Percentiles rank a stretch among this genome's conserved stretches.
Evolutionary conservation across 2,329 filamentous ascomycete species (phyloP).

Genomic region (Teratosphaeria gauchensis): DNA sequence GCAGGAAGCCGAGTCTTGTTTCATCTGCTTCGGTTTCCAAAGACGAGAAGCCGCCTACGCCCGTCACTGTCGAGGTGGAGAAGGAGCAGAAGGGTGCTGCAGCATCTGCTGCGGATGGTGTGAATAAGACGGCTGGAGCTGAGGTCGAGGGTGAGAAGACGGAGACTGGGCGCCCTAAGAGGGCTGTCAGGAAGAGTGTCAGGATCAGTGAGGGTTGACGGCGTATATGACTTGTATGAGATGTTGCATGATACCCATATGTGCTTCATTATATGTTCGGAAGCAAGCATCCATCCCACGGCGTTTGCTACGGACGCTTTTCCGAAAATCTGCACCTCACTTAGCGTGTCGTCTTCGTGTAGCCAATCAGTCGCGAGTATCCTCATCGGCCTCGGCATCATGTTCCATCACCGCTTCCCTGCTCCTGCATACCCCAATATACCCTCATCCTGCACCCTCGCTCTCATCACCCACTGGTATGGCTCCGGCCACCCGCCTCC

Average conservation of each 20-base stretch:
- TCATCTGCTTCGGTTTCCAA: background rate
- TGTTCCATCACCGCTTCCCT: background rate
- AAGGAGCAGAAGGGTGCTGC: slow-evolving; percentile 4
- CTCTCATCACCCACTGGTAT: background rate
- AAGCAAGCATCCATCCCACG: background rate
- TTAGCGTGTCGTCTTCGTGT: background rate
- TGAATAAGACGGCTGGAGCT: slow-evolving; percentile 2
- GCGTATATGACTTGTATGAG: background rate
- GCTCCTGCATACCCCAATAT: too few species aligned
- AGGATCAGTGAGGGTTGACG: slow-evolving; percentile 20
- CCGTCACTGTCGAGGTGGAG: slow-evolving; percentile 2
- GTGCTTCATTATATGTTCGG: background rate
- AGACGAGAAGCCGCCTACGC: background rate
- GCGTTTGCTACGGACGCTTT: background rate
- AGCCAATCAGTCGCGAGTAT: background rate
- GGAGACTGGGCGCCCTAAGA: slow-evolving; percentile 15
- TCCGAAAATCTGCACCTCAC: background rate
- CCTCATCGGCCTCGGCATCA: background rate
- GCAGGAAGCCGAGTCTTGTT: slow-evolving; percentile 1
- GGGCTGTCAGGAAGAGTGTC: slow-evolving; percentile 22
- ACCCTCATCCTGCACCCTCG: background rate
- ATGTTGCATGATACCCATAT: background rate
- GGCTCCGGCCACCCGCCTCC: background rate
- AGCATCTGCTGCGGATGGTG: background rate
- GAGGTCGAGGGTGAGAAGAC: slow-evolving; percentile 3